A percentile compares a stretch with the other conserved stretches of the same genome.
phyloP scores from a whole-genome alignment of 23 red algal species.

The Agarophyton chilense region DNA sequence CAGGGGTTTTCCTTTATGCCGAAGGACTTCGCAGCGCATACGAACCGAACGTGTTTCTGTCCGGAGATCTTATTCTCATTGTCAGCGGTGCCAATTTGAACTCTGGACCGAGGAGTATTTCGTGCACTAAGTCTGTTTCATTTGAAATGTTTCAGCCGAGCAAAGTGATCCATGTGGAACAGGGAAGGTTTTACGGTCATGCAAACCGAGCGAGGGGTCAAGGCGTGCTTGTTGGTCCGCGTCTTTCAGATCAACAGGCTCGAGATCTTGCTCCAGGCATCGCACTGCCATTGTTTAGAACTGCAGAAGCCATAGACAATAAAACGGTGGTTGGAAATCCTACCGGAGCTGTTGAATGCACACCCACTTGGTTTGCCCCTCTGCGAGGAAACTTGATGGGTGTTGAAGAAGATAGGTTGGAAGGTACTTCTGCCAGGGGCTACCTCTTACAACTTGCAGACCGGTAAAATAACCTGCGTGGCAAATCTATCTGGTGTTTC shows the following conservation, averaged over 20 bases:
- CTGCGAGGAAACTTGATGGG: neutral
- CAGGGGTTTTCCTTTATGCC: neutral
- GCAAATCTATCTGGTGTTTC: neutral
- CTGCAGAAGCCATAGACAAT: neutral
- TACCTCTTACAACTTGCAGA: neutral
- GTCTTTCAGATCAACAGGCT: neutral
- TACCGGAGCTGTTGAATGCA: neutral
- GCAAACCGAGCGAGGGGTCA: slow-evolving; percentile 2
- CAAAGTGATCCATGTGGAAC: slow-evolving; percentile 19
- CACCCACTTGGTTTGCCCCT: neutral
- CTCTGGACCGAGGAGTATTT: neutral
- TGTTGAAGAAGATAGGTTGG: neutral
- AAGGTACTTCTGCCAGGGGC: neutral
- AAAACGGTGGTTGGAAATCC: neutral
- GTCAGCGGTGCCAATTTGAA: neutral
- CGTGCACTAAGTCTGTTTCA: neutral
- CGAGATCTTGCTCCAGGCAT: neutral
- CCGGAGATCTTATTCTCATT: neutral
- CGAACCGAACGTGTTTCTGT: neutral
- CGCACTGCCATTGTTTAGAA: slow-evolving; percentile 4
- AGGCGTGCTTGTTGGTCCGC: neutral
- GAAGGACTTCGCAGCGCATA: slow-evolving; percentile 19
- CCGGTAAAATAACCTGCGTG: neutral
- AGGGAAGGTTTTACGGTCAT: slow-evolving; percentile 3
- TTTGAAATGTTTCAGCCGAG: neutral